Base-by-base conservation (phyloP, 2,329 filamentous ascomycete species). In the Fusarium gaditjirri region DNA sequence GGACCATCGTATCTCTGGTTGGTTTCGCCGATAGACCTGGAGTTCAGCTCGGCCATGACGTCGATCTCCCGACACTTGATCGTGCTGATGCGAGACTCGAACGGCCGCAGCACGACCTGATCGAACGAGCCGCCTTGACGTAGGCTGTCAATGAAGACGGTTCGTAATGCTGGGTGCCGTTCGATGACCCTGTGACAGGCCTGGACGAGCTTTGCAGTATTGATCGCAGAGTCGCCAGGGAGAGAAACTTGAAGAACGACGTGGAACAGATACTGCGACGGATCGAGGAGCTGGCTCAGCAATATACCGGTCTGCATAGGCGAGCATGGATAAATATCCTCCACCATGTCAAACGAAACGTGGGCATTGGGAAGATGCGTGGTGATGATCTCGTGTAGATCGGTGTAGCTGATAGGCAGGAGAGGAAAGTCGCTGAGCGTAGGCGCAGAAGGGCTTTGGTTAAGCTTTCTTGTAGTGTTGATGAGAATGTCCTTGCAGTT, bases 281-380 rank as follows among this genome's bases (percentile, higher is more conserved):
- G 61, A 14, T 73, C 64, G 0, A 66, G 63, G 29, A 78, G 21
- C 21, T 82, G 80, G 29, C 80, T 82, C n/a, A 83, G 64, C 0
- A 82, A 63, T 17, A 84, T 77, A 8, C 81, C 82, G 3, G 77
- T 75, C 46, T 84, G 82, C 66, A 82, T 78, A 0, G 81, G 80
- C 2, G 82, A 81, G 59, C 80, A 82, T 2, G 82, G 82, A 25
- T 81, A 83, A 1, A 83, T 77, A 25, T 81, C 80, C 29, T 81
- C 74, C 0, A 83, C 70, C 5, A 65, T 70, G 0, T 63, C 47
- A 3, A 76, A 52, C 8, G 53, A 41, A 8, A 77, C 47, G 2
- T 70, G 64, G 17, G 68, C 67, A 7, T 68, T 57, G 11, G 70
- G 72, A 17, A 81, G 71, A 31, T 67, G 47, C 16, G 42, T 68